phyloP scores from a whole-genome alignment of 768 basidiomycete species.

The Brasilioporus rufonigricans region DNA sequence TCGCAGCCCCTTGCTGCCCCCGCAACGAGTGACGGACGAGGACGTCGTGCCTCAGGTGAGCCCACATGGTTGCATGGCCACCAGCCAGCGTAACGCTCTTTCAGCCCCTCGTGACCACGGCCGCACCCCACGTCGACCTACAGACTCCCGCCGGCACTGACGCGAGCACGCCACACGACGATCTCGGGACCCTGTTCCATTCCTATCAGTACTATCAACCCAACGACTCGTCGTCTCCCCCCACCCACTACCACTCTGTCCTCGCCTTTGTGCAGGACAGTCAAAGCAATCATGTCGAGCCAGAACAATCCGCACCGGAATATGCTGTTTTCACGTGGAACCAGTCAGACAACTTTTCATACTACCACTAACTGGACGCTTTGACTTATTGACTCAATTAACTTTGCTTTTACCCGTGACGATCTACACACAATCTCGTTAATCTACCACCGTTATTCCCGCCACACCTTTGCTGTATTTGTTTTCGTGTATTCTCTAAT shows the following conservation, averaged over 20 bases:
- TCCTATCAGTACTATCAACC: conserved; percentile 6
- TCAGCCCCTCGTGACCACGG: conserved; percentile 5
- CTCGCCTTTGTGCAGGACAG: conserved; percentile 9
- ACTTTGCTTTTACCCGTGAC: conserved; percentile 1
- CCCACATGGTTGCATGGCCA: not conserved
- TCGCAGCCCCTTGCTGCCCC: conserved; percentile 31
- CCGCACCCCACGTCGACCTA: conserved; percentile 1
- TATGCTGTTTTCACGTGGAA: conserved; percentile 24
- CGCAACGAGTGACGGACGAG: not conserved
- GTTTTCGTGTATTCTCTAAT: conserved; percentile 17
- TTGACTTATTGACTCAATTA: conserved; percentile 31
- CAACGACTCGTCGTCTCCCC: not conserved
- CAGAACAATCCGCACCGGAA: conserved; percentile 13
- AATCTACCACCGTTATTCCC: conserved; percentile 10
- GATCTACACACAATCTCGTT: conserved; percentile 12
- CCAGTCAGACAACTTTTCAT: conserved; percentile 21
- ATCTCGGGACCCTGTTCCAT: not conserved
- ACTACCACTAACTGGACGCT: conserved; percentile 15
- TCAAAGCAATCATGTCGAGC: not conserved
- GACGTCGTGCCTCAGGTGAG: conserved; percentile 12
- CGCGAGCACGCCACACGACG: not conserved
- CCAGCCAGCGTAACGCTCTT: not conserved
- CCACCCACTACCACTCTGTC: conserved; percentile 12
- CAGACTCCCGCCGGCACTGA: not conserved
- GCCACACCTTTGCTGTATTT: conserved; percentile 23